These are phyloP conservation scores for Tolypocladium nubicola DNA, from an alignment of 2,329 filamentous ascomycete genomes.

Conservation along the genomic window DNA sequence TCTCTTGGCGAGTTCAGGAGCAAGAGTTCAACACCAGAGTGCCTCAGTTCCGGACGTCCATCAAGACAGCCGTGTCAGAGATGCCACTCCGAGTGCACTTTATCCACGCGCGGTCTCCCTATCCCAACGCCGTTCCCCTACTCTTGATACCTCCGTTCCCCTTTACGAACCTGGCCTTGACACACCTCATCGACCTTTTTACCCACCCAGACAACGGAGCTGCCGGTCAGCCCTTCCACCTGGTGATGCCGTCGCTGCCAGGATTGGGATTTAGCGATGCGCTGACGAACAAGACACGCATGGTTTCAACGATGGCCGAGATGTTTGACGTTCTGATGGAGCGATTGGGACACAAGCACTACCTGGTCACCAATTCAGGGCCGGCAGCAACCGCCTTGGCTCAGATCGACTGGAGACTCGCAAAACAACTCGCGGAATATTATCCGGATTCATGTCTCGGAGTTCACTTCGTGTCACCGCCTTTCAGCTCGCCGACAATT, in stretches of 20 bases:
- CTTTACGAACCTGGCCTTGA: conserved; percentile 50
- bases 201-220: conserved; percentile 38
- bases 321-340: conserved; percentile 50
- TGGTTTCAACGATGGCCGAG: conserved; percentile 41
- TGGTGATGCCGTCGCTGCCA: conserved; percentile 56
- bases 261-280: conserved; percentile 59
- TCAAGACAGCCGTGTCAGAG: conserved; percentile 30
- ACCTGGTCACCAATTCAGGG: conserved; percentile 45
- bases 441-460: conserved; percentile 43
- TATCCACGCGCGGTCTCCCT: conserved; percentile 46
- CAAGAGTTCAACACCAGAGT: conserved; percentile 43
- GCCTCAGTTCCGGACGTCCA: conserved; percentile 53
- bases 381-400: conserved; percentile 33
- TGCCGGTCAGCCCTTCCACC: conserved; percentile 45
- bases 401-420: conserved; percentile 40
- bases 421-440: conserved; percentile 34
- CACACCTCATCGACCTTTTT: conserved; percentile 42
- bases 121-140: conserved; percentile 46
- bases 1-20: conserved; percentile 54
- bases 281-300: conserved; percentile 36
- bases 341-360: conserved; percentile 46
- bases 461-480: conserved; percentile 49
- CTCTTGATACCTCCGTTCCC: conserved; percentile 57
- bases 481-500: conserved; percentile 37
- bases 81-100: conserved; percentile 49